These are phyloP conservation scores for Vanrija humicola DNA, from an alignment of 1,284 basidiomycete species.

Conservation along the genomic window DNA sequence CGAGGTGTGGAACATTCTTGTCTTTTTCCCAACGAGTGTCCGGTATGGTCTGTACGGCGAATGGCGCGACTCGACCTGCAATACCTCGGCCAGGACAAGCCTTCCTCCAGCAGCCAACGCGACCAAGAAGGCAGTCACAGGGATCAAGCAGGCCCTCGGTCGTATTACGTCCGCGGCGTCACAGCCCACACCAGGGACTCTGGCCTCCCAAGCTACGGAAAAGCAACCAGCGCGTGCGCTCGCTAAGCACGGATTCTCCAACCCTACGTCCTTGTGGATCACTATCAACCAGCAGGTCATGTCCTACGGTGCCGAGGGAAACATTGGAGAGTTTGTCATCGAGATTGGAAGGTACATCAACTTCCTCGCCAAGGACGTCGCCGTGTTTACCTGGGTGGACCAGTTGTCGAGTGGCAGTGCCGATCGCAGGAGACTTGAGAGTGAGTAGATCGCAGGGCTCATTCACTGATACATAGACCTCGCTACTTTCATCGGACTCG, in stretches of 20 bases:
- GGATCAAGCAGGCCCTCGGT: slow-evolving; percentile 51
- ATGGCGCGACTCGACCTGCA: slow-evolving; percentile 71
- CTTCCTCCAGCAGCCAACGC: slow-evolving; percentile 38
- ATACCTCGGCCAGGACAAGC: slow-evolving; percentile 27
- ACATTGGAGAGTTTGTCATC: slow-evolving; percentile 84
- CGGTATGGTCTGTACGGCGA: slow-evolving; percentile 93
- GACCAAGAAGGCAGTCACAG: slow-evolving; percentile 48
- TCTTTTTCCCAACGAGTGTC: slow-evolving; percentile 68
- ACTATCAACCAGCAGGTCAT: slow-evolving; percentile 91
- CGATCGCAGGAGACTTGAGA: slow-evolving; percentile 81
- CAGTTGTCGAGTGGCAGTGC: slow-evolving; percentile 58
- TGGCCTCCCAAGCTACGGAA: slow-evolving; percentile 21
- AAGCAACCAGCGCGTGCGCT: slow-evolving; percentile 65
- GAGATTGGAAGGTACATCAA: slow-evolving; percentile 86
- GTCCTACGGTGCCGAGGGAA: slow-evolving; percentile 95
- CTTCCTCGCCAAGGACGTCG: slow-evolving; percentile 87
- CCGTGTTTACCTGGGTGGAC: slow-evolving; percentile 84
- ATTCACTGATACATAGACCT: slow-evolving; percentile 57
- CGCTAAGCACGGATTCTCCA: slow-evolving; percentile 91
- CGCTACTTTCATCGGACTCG: slow-evolving; percentile 86
- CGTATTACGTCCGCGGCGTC: slow-evolving; percentile 43
- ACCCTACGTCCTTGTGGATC: slow-evolving; percentile 86
- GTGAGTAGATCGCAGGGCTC: slow-evolving; percentile 54
- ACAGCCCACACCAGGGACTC: slow-evolving; percentile 9
- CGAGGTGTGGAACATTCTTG: slow-evolving; percentile 82